phyloP scores from a whole-genome alignment of 1,139 yeast species.

The Yamadazyma mexicana region DNA sequence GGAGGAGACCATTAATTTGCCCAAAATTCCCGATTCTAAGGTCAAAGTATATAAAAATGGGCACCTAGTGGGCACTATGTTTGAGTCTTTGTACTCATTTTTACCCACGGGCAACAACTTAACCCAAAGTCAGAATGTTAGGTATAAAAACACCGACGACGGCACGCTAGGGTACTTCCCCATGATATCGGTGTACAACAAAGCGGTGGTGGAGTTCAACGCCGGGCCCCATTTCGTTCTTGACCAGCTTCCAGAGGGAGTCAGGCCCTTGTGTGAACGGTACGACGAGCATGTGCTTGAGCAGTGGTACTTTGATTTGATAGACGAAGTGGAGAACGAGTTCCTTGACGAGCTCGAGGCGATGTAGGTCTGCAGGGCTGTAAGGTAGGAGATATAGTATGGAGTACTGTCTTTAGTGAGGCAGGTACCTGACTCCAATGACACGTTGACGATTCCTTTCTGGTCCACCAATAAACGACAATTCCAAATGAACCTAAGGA shows the following conservation, averaged over 20 bases:
- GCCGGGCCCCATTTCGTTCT: slow-evolving; percentile 66
- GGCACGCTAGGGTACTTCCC: slow-evolving; percentile 91
- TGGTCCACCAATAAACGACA: too few relatives aligned
- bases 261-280: slow-evolving; percentile 57
- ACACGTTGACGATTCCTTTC: too few relatives aligned
- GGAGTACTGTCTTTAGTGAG: too few relatives aligned
- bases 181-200: slow-evolving; percentile 77
- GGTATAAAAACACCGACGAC: slow-evolving; percentile 62
- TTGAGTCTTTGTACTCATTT: slow-evolving; percentile 70
- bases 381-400: too few relatives aligned
- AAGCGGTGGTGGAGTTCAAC: slow-evolving; percentile 72
- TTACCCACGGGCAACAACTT: slow-evolving; percentile 49
- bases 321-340: slow-evolving; percentile 82
- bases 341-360: slow-evolving; percentile 46
- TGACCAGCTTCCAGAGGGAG: slow-evolving; percentile 37
- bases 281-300: slow-evolving; percentile 75
- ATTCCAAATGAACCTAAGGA: too few relatives aligned
- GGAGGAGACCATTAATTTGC: slow-evolving; percentile 29
- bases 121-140: slow-evolving; percentile 49
- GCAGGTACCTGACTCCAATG: too few relatives aligned
- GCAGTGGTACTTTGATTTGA: slow-evolving; percentile 76
- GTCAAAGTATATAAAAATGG: slow-evolving; percentile 81
- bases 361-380: too few relatives aligned
- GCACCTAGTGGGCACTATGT: slow-evolving; percentile 58
- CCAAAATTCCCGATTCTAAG: slow-evolving; percentile 55